These are phyloP conservation scores for Phyllostachys edulis DNA, from an alignment of 176 grass and related monocot genomes.

Conservation along the genomic window DNA sequence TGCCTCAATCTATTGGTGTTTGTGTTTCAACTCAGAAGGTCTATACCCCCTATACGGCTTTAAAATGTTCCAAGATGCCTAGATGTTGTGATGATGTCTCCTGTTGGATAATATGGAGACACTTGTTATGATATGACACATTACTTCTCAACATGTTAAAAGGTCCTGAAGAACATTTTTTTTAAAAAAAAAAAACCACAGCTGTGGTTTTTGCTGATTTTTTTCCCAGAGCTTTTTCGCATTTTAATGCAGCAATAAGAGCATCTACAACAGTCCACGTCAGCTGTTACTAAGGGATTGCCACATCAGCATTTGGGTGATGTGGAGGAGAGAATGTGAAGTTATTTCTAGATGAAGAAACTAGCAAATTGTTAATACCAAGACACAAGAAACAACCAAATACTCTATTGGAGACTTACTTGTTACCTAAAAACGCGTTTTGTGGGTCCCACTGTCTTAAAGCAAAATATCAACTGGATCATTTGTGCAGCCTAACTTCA, in stretches of 20 bases:
- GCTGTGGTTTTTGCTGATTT: not conserved
- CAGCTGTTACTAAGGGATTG: too few relatives aligned
- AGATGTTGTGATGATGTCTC: not conserved
- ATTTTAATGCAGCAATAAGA: not conserved
- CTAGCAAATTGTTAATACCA: too few relatives aligned
- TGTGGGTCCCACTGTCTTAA: too few relatives aligned
- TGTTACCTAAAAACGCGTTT: too few relatives aligned
- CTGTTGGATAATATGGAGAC: not conserved
- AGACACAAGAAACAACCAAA: too few relatives aligned
- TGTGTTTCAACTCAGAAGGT: not conserved
- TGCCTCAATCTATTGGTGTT: not conserved
- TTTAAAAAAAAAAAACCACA: not conserved
- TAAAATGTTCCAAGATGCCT: not conserved
- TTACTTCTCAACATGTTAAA: not conserved
- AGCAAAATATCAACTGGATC: too few relatives aligned
- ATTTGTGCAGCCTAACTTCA: too few relatives aligned
- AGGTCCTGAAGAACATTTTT: not conserved
- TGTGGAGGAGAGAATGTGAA: too few relatives aligned
- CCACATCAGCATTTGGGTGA: too few relatives aligned
- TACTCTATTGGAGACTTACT: too few relatives aligned
- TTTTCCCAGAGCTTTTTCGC: not conserved
- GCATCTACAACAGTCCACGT: too few relatives aligned
- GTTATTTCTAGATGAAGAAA: too few relatives aligned
- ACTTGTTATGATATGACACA: not conserved
- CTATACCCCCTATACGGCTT: not conserved